Conservation (phyloP, 2,329 filamentous ascomycete species). For the Tolypocladium pustulatum region DNA sequence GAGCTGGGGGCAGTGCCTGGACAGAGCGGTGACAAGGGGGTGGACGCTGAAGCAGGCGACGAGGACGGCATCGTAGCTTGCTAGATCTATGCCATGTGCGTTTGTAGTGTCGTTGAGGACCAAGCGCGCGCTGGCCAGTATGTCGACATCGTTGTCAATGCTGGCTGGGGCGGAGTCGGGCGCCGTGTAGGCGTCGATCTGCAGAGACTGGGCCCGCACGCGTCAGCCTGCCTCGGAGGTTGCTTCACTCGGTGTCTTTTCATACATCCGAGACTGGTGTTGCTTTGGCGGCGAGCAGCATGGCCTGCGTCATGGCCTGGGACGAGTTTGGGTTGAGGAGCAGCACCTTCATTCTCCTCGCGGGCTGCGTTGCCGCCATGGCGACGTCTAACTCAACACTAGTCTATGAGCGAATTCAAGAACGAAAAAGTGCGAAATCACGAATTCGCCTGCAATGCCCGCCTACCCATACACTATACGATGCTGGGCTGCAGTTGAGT, state of each 20-base stretch:
- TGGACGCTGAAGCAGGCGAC: conserved; percentile 86
- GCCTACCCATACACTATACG: neutral
- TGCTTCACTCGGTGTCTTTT: neutral
- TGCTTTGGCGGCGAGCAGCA: conserved; percentile 26
- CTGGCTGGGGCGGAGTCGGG: conserved; percentile 53
- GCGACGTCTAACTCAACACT: neutral
- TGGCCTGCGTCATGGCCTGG: conserved; percentile 56
- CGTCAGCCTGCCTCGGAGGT: neutral
- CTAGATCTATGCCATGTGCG: conserved; percentile 23
- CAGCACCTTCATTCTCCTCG: conserved; percentile 35
- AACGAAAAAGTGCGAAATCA: neutral
- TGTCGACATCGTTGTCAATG: conserved; percentile 68
- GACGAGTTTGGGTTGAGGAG: conserved; percentile 77
- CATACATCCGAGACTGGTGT: conserved; percentile 16
- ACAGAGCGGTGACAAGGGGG: conserved; percentile 56
- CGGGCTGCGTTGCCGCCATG: neutral
- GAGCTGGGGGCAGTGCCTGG: conserved; percentile 8
- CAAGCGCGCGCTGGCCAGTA: conserved; percentile 48
- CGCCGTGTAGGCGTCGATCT: conserved; percentile 56
- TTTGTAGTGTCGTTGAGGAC: conserved; percentile 44
- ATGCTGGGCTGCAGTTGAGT: no score
- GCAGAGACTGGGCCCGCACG: conserved; percentile 23
- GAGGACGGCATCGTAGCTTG: conserved; percentile 62
- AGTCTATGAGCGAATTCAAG: neutral
- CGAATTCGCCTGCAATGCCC: neutral